A percentile compares a stretch with the other conserved stretches of the same genome.
Evolutionary conservation across 768 basidiomycete species (phyloP).

Genomic region (Antrodiella citrinella): DNA sequence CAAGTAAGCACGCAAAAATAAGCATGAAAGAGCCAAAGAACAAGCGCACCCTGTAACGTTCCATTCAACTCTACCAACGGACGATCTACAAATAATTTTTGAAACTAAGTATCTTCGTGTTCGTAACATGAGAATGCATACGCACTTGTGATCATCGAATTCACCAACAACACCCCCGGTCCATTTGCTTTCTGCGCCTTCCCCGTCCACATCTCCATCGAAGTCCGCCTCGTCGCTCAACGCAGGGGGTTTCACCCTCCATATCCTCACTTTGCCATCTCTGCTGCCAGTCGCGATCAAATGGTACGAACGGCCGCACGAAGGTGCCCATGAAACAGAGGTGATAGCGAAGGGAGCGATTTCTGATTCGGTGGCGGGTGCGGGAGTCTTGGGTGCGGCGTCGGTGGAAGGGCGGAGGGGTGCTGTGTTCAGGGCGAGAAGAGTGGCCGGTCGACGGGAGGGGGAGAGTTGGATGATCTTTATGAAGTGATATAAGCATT

Average conservation of each 20-base stretch:
- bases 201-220: slow-evolving; percentile 27
- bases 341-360: slow-evolving; percentile 59
- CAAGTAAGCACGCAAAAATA: too few species aligned
- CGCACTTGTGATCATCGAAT: slow-evolving; percentile 78
- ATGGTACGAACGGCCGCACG: slow-evolving; percentile 90
- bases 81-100: slow-evolving; percentile 36
- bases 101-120: background rate
- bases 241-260: slow-evolving; percentile 63
- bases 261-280: slow-evolving; percentile 86
- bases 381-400: slow-evolving; percentile 17
- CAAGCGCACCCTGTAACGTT: slow-evolving; percentile 70
- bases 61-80: slow-evolving; percentile 87
- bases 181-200: slow-evolving; percentile 52
- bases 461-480: slow-evolving; percentile 72
- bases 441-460: slow-evolving; percentile 55
- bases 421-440: slow-evolving; percentile 52
- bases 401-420: slow-evolving; percentile 22
- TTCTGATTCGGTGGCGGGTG: slow-evolving; percentile 21
- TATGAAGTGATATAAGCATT: slow-evolving; percentile 19
- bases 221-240: slow-evolving; percentile 28
- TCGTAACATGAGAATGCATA: slow-evolving; percentile 2
- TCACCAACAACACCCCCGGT: slow-evolving; percentile 70
- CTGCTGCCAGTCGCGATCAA: slow-evolving; percentile 86
- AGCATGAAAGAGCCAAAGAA: slow-evolving; percentile 1
- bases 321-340: slow-evolving; percentile 88